Conservation (phyloP, 192 early-diverging fungal genomes). For the Ramicandelaber brevisporus region DNA sequence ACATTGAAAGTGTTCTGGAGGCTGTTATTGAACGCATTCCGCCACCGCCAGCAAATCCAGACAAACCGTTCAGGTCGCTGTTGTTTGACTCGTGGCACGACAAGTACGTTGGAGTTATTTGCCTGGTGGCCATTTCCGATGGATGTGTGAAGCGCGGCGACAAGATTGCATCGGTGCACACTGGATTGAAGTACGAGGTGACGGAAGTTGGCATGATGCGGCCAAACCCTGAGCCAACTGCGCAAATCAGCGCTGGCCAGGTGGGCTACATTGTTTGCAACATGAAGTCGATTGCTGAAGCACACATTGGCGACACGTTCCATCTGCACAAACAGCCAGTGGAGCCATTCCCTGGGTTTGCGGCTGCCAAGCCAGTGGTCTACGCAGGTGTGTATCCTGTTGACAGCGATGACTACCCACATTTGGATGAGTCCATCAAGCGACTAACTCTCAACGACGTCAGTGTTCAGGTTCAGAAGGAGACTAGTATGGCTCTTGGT, state of each 20-base stretch:
- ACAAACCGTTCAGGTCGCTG: constrained; percentile 55
- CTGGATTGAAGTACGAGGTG: constrained; percentile 62
- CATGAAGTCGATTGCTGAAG: constrained; percentile 83
- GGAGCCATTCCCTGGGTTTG: constrained; percentile 65
- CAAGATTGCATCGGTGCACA: constrained; percentile 53
- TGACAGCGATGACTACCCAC: constrained; percentile 66
- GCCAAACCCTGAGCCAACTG: constrained; percentile 50
- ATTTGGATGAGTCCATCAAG: constrained; percentile 72
- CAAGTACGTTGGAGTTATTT: constrained; percentile 90
- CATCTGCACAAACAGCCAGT: constrained; percentile 37
- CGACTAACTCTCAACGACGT: constrained; percentile 91
- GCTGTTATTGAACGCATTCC: constrained; percentile 55
- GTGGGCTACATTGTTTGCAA: constrained; percentile 81
- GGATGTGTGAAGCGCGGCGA: constrained; percentile 53
- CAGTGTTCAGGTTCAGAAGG: constrained; percentile 66
- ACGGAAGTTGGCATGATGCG: constrained; percentile 84
- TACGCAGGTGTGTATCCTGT: constrained; percentile 88
- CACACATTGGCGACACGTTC: constrained; percentile 89
- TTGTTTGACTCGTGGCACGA: constrained; percentile 97
- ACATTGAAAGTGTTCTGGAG: constrained; percentile 46
- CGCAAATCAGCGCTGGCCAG: constrained; percentile 26
- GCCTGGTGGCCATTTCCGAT: constrained; percentile 70
- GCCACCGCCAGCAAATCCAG: constrained; percentile 33
- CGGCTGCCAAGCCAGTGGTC: constrained; percentile 87
- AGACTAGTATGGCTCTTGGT: constrained; percentile 62